phyloP scores from a whole-genome alignment of 495 filamentous ascomycete genomes.

The Endocarpon pusillum region DNA sequence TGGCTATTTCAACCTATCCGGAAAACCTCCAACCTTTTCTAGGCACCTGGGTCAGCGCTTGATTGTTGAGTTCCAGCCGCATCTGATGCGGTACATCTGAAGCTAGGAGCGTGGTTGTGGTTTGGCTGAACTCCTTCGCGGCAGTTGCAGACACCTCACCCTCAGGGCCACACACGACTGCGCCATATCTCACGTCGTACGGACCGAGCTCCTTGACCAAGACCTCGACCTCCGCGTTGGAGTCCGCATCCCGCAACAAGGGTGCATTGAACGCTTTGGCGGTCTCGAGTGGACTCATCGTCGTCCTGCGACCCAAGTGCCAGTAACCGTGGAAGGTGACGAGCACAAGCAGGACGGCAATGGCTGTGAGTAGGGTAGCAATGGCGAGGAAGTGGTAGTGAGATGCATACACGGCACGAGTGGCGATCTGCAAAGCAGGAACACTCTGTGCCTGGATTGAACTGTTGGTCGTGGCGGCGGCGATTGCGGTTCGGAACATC shows the following conservation, averaged over 20 bases:
- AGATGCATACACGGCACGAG: conserved; percentile 2
- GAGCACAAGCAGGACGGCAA: conserved; percentile 3
- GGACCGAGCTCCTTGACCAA: conserved; percentile 3
- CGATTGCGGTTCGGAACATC: conserved; percentile 8
- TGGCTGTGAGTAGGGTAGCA: conserved; percentile 3
- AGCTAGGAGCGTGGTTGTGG: too few species aligned
- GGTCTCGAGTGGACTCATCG: conserved; percentile 10
- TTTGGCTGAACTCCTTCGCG: too few species aligned
- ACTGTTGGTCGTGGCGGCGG: conserved; percentile 2
- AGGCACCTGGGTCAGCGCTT: too few species aligned
- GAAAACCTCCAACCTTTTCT: too few species aligned
- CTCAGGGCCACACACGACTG: too few species aligned
- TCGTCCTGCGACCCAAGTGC: conserved; percentile 6
- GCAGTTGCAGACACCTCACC: too few species aligned
- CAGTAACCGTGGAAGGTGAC: conserved; percentile 9
- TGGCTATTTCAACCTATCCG: too few species aligned
- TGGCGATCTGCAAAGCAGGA: neutral
- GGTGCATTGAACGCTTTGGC: conserved; percentile 12
- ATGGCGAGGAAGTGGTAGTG: conserved; percentile 7
- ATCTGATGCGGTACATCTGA: too few species aligned
- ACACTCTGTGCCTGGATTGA: neutral
- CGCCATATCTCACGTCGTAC: conserved; percentile 4
- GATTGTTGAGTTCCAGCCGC: too few species aligned
- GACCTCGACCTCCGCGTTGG: conserved; percentile 4
- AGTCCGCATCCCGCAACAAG: conserved; percentile 3